A percentile compares a stretch with the other conserved stretches of the same genome.
These are phyloP conservation scores for Tetracentron sinense DNA, from an alignment of 164 flowering plant species.

Conservation along the genomic window DNA sequence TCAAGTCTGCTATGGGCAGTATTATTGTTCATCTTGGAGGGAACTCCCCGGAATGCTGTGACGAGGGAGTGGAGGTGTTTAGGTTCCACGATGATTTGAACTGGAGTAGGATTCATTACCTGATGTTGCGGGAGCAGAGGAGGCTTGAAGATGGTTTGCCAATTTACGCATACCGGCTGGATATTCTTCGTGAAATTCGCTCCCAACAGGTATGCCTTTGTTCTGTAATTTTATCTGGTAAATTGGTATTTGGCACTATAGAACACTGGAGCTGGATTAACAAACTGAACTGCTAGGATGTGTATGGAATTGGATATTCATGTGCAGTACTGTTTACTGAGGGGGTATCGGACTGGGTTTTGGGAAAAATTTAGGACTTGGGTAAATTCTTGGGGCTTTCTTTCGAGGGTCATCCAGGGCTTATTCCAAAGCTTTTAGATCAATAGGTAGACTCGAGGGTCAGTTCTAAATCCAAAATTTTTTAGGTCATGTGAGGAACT, in stretches of 20 bases:
- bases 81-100: slow-evolving; percentile 25
- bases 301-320: not conserved
- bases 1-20: slow-evolving; percentile 50
- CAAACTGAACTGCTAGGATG: too few species aligned
- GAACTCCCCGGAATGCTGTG: slow-evolving; percentile 1
- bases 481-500: too few species aligned
- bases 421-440: too few species aligned
- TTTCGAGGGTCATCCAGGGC: too few species aligned
- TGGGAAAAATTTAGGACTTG: too few species aligned
- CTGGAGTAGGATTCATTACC: slow-evolving; percentile 45
- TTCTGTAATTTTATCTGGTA: not conserved
- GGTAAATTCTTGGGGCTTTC: too few species aligned
- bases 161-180: slow-evolving; percentile 45
- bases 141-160: slow-evolving; percentile 74
- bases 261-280: too few species aligned
- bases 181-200: slow-evolving; percentile 41
- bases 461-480: too few species aligned
- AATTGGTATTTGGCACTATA: too few species aligned
- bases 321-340: too few species aligned
- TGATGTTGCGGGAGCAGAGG: slow-evolving; percentile 57
- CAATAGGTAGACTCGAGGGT: too few species aligned
- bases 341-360: too few species aligned
- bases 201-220: slow-evolving; percentile 48
- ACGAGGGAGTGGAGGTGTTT: slow-evolving; percentile 23
- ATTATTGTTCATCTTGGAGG: slow-evolving; percentile 36